phyloP scores from a whole-genome alignment of 2,329 filamentous ascomycete genomes.

The Cladosporium velox region DNA sequence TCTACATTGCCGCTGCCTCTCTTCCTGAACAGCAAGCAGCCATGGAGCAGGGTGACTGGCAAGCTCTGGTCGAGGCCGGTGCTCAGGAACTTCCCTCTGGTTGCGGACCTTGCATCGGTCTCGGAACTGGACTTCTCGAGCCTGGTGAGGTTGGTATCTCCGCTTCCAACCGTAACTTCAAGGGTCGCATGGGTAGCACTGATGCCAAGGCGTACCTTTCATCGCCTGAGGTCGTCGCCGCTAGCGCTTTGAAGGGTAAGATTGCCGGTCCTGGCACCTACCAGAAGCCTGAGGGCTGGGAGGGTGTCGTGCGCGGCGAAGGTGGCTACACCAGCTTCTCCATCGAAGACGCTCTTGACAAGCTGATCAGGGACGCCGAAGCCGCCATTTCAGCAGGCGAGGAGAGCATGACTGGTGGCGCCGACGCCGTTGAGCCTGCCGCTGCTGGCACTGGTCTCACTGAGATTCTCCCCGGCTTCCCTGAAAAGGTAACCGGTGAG shows the following conservation, averaged over 20 bases:
- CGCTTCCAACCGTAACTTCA: slow-evolving; percentile 86
- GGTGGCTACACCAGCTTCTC: slow-evolving; percentile 66
- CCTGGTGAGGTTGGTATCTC: slow-evolving; percentile 83
- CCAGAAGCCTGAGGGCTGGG: slow-evolving; percentile 66
- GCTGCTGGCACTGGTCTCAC: slow-evolving; percentile 49
- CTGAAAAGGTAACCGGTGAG: slow-evolving; percentile 77
- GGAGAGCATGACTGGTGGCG: slow-evolving; percentile 41
- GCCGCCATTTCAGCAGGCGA: slow-evolving; percentile 59
- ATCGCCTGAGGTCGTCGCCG: slow-evolving; percentile 88
- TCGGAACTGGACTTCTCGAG: slow-evolving; percentile 77
- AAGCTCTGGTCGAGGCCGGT: slow-evolving; percentile 77
- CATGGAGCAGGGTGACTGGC: slow-evolving; percentile 83
- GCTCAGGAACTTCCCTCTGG: slow-evolving; percentile 69
- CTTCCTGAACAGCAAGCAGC: slow-evolving; percentile 72
- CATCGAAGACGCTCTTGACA: slow-evolving; percentile 70
- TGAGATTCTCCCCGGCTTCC: slow-evolving; percentile 82
- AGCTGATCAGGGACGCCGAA: slow-evolving; percentile 70
- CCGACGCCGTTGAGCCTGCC: slow-evolving; percentile 34
- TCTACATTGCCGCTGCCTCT: slow-evolving; percentile 90
- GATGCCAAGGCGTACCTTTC: slow-evolving; percentile 83
- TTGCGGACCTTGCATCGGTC: slow-evolving; percentile 84
- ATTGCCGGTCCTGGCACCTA: slow-evolving; percentile 81
- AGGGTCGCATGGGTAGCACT: slow-evolving; percentile 81
- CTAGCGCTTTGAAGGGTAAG: slow-evolving; percentile 74
- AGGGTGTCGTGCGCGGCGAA: slow-evolving; percentile 69